Evolutionary conservation across 2,329 filamentous ascomycete genomes (phyloP).

Genomic region (Meredithiella fracta): DNA sequence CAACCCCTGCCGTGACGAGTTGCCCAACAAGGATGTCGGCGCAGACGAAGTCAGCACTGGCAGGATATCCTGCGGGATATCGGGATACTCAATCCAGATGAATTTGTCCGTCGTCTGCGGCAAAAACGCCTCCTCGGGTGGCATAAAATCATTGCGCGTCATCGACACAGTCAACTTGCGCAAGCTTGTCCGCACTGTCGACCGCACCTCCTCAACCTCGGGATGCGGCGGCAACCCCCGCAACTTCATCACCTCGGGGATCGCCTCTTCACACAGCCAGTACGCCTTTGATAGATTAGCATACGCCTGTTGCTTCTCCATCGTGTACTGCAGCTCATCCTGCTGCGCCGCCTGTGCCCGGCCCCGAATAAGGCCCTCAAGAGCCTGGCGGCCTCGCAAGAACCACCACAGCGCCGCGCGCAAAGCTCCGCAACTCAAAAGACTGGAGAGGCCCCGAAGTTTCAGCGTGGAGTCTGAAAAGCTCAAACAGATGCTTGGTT

Average conservation of each 20-base stretch:
- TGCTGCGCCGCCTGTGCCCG: conserved; percentile 33
- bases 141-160: conserved; percentile 65
- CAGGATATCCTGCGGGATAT: conserved; percentile 53
- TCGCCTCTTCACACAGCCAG: conserved; percentile 52
- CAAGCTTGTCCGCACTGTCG: conserved; percentile 45
- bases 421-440: conserved; percentile 49
- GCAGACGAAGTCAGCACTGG: conserved; percentile 40
- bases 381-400: conserved; percentile 56
- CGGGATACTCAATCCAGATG: conserved; percentile 67
- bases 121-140: conserved; percentile 50
- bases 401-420: conserved; percentile 78
- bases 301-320: conserved; percentile 57
- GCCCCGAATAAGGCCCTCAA: conserved; percentile 56
- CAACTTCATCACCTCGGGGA: conserved; percentile 32
- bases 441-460: conserved; percentile 48
- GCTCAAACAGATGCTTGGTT: conserved; percentile 54
- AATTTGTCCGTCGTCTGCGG: conserved; percentile 64
- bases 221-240: conserved; percentile 27
- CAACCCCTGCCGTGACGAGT: conserved; percentile 22
- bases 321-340: conserved; percentile 37
- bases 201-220: conserved; percentile 37
- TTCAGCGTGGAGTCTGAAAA: conserved; percentile 67
- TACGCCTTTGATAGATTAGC: conserved; percentile 71
- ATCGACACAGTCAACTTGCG: conserved; percentile 66
- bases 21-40: conserved; percentile 29